Percentiles rank a stretch among this genome's conserved stretches.
Conservation (phyloP, 1,284 basidiomycete genomes). For the Hymenochaete sp. region DNA sequence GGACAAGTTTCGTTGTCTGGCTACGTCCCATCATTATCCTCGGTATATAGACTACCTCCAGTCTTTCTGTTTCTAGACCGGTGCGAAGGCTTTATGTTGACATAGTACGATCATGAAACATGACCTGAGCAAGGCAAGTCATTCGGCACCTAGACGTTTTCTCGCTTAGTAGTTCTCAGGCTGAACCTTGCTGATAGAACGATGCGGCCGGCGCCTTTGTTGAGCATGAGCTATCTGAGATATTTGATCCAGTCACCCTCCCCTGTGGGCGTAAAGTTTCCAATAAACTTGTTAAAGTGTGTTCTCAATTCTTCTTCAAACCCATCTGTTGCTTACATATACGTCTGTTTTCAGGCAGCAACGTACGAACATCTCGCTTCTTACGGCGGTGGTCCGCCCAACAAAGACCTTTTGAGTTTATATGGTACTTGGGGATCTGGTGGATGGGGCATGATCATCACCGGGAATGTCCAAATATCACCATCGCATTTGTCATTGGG, state of each 20-base stretch:
- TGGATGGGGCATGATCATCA: constrained; percentile 84
- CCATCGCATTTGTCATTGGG: constrained; percentile 68
- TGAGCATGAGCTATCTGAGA: constrained; percentile 8
- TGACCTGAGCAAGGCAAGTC: too few relatives aligned
- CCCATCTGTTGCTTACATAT: neutral
- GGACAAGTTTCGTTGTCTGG: too few relatives aligned
- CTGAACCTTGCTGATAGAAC: too few relatives aligned
- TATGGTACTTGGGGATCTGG: constrained; percentile 74
- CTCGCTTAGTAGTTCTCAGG: too few relatives aligned
- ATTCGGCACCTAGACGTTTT: too few relatives aligned
- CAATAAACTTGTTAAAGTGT: constrained; percentile 43
- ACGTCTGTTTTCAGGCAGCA: constrained; percentile 46
- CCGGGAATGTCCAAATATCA: constrained; percentile 83
- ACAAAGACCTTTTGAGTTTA: constrained; percentile 50
- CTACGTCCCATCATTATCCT: too few relatives aligned
- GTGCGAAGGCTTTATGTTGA: too few relatives aligned
- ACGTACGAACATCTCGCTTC: constrained; percentile 79
- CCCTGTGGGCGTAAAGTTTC: constrained; percentile 40
- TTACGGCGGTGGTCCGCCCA: constrained; percentile 67
- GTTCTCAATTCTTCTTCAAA: constrained; percentile 3
- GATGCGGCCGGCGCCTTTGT: too few relatives aligned
- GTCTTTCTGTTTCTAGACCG: too few relatives aligned
- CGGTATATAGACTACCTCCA: too few relatives aligned
- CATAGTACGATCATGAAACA: too few relatives aligned
- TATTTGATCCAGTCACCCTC: constrained; percentile 39